phyloP scores from a whole-genome alignment of 2,329 filamentous ascomycete species.

The Aspergillus sp. region DNA sequence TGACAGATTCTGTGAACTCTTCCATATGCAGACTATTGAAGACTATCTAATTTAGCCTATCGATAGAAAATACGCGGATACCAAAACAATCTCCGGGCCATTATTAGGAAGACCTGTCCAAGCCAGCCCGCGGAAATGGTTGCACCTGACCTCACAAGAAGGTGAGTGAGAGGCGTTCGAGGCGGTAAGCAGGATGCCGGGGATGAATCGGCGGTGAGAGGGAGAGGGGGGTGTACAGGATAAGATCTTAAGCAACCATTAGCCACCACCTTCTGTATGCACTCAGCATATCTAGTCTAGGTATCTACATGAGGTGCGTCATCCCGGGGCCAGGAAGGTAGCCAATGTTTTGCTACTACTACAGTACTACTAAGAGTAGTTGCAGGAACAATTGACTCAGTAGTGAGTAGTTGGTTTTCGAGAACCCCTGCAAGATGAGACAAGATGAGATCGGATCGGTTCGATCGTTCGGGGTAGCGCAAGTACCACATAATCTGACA shows the following conservation, averaged over 20 bases:
- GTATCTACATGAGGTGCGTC: background rate
- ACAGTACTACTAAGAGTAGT: background rate
- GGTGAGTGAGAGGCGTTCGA: background rate
- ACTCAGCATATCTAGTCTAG: too few relatives aligned
- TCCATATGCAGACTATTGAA: background rate
- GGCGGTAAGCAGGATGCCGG: background rate
- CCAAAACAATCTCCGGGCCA: background rate
- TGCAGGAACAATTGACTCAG: background rate
- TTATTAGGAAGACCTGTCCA: background rate
- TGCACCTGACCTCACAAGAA: background rate
- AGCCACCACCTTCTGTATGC: background rate
- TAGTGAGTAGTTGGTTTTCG: background rate
- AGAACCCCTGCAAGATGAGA: slow-evolving; percentile 10
- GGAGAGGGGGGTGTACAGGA: background rate
- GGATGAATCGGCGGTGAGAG: background rate
- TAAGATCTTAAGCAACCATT: background rate
- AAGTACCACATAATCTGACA: background rate
- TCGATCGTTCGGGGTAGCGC: background rate
- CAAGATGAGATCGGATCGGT: slow-evolving; percentile 9
- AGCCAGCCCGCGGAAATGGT: background rate
- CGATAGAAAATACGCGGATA: background rate
- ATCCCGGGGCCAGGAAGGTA: background rate
- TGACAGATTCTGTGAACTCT: background rate
- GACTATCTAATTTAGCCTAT: background rate
- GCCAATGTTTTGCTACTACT: background rate